Conservation (phyloP, 441 rosid species). For the Monsonia emarginata region DNA sequence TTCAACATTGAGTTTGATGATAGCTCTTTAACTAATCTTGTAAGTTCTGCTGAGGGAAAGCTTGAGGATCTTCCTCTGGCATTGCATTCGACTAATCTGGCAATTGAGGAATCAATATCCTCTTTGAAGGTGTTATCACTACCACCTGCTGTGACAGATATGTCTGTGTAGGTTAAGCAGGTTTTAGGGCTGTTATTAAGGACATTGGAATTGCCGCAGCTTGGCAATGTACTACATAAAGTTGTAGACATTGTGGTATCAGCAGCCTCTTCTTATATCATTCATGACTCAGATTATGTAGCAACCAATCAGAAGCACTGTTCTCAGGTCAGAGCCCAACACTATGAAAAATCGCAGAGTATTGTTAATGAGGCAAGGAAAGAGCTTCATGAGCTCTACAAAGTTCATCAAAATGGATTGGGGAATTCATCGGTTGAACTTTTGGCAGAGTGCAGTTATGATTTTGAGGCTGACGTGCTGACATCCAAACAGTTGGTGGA, state of each 20-base stretch:
- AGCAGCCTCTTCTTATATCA: conserved; percentile 49
- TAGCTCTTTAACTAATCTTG: conserved; percentile 75
- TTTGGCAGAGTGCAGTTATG: conserved; percentile 35
- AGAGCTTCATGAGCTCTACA: conserved; percentile 46
- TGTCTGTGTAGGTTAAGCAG: conserved; percentile 60
- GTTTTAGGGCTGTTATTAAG: conserved; percentile 52
- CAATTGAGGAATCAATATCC: conserved; percentile 58
- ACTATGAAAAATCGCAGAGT: conserved; percentile 32
- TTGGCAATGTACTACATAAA: conserved; percentile 41
- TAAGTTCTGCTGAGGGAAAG: conserved; percentile 73
- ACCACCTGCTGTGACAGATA: conserved; percentile 43
- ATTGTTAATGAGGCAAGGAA: conserved; percentile 39
- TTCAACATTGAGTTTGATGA: conserved; percentile 87
- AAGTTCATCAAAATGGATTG: conserved; percentile 33
- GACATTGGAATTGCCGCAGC: conserved; percentile 42
- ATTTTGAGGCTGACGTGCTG: conserved; percentile 40
- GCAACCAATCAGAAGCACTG: conserved; percentile 33
- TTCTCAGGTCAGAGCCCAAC: conserved; percentile 29
- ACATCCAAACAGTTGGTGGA: conserved; percentile 66
- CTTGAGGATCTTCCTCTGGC: conserved; percentile 88
- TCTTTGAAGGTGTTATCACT: conserved; percentile 56
- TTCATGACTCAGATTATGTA: conserved; percentile 32
- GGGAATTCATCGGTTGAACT: conserved; percentile 34
- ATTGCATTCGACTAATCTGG: conserved; percentile 51
- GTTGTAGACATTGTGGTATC: conserved; percentile 37